These are phyloP conservation scores for Macrocystidia cucumis DNA, from an alignment of 1,284 basidiomycete species.

Conservation along the genomic window DNA sequence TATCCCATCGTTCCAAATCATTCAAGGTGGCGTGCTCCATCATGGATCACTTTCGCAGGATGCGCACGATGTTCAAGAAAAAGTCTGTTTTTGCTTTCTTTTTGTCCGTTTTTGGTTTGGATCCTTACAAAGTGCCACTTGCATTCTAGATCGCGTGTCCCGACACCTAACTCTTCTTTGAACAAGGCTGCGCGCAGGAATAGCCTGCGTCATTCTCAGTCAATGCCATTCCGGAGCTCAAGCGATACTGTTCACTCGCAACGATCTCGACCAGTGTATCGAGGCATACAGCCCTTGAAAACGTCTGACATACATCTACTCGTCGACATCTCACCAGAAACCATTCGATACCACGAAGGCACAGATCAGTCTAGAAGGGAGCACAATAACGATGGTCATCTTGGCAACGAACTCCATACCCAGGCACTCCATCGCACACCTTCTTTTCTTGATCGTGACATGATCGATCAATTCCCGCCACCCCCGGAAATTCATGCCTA, in stretches of 20 bases:
- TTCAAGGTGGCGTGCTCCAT: too few relatives aligned
- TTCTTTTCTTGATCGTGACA: background rate
- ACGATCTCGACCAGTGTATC: constrained; percentile 8
- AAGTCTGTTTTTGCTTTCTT: constrained; percentile 6
- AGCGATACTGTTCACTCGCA: constrained; percentile 10
- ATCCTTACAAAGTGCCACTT: constrained; percentile 1
- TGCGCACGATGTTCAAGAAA: constrained; percentile 12
- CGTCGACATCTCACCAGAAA: constrained; percentile 12
- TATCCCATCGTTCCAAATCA: too few relatives aligned
- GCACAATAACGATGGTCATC: constrained; percentile 1
- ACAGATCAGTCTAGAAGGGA: constrained; percentile 8
- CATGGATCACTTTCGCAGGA: constrained; percentile 13
- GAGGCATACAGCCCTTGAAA: constrained; percentile 9
- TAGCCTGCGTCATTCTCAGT: constrained; percentile 11
- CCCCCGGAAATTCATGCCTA: background rate
- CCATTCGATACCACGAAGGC: constrained; percentile 7
- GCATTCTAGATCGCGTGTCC: background rate
- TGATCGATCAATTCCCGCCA: constrained; percentile 1
- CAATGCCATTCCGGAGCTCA: constrained; percentile 13
- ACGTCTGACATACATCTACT: constrained; percentile 10
- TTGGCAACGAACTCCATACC: background rate
- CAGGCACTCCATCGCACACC: background rate
- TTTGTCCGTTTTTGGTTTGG: background rate
- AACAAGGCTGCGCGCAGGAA: constrained; percentile 8
- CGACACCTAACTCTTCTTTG: background rate